Evolutionary conservation across 495 filamentous ascomycete genomes (phyloP), one percentile per base, ranked within the genome.

Genomic region (Hypoxylon subgilvum): DNA sequence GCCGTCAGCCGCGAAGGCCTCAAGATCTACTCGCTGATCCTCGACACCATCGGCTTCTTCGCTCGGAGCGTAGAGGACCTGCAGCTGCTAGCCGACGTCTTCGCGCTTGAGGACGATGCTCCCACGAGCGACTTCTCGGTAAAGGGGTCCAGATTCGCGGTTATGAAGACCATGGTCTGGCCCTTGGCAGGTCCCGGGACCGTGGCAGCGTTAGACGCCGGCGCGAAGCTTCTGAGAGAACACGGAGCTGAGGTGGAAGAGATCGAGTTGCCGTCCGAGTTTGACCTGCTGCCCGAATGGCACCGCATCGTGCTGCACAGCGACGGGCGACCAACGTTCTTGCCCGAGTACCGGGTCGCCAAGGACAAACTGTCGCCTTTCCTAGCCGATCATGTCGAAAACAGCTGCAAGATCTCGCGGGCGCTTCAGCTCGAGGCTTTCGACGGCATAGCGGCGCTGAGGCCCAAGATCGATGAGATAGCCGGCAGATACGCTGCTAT

Each of bases 21-120:
- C 46, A 77, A 76, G 57, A 43, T 75, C 12, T 82, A 76, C 66
- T 75, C 77, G 4, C 62, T 75, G 2, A 78, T 66, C 6, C 72
- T 78, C 22, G 82, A 86, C 56, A 86, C 82, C 0, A 44, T 81
- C 16, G 82, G 82, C 1, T 72, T 82, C 36, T 82, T 74, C 44
- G 72, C 78, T 0, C 73, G 83, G 0, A 69, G 59, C 16, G 66
- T 80, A 0, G 74, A 76, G 1, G 83, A 86, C 54, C 61, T 86
- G 2, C 52, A 80, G 28, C 65, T 84, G 0, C 55, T 84, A 0
- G 63, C 74, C 4, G 69, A 76, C n/a, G 69, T 79, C 1, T 80
- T 84, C 49, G 62, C 60, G 8, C 59, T 84, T 2, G 63, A 67
- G 4, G 82, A 82, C 53, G 81, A 84, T 56, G 59, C 68, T 1